Evolutionary conservation across 768 basidiomycete genomes (phyloP), one percentile per base, ranked within the genome.

Genomic region (Brasilioporus rufonigricans): DNA sequence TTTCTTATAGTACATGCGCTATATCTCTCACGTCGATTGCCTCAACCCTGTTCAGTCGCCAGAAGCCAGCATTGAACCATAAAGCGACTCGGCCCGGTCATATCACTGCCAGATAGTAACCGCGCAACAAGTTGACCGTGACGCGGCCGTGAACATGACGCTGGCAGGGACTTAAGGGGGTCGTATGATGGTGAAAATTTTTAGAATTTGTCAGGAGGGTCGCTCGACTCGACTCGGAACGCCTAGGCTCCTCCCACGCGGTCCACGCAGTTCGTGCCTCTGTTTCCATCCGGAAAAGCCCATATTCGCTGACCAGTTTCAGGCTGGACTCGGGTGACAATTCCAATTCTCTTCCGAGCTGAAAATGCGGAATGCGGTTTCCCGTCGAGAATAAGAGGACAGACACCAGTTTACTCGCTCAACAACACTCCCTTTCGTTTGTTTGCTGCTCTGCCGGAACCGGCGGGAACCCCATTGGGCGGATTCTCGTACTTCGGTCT

Each of bases 321-420:
- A 51, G 63, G 54, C 48, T 45, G 38, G 29, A 52, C 45, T 48
- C 63, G 63, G 63, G 48, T 55, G 19, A 0, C 51, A 49, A 52
- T 53, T 47, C 51, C 56, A 51, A 48, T 45, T 50, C 19, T 18
- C 12, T 53, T 55, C 61, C 62, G 53, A 49, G 24, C 35, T 26
- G 24, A 56, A 36, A 44, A 57, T 63, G 45, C 31, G 36, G n/a
- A 44, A 57, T 63, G 38, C 16, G 45, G 51, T 53, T 16, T 12
- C 40, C 58, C 53, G 58, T 44, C 41, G 23, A 41, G 47, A 53
- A 64, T 58, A 65, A 65, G 46, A 58, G 33, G 29, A 14, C 24
- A 11, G 35, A 6, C 29, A 23, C 38, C 14, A 24, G n/a, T 31
- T 18, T 35, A 21, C 50, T 39, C 53, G n/a, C 14, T 29, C 53